Percentiles rank a stretch among this genome's conserved stretches.
phyloP scores from a whole-genome alignment of 257 asterid genomes.

The Linderniella brevidens region DNA sequence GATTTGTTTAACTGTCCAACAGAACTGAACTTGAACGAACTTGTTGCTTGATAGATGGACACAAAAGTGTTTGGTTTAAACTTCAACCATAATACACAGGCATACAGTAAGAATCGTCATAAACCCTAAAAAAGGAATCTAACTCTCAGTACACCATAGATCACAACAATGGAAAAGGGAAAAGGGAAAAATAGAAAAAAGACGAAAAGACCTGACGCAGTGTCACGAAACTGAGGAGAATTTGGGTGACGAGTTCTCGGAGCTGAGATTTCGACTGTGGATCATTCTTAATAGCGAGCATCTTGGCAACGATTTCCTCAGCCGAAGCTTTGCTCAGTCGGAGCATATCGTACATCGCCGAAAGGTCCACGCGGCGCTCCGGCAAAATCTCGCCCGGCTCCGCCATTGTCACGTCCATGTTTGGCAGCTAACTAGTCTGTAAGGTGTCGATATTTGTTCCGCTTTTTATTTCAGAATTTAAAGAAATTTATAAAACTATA shows the following conservation, averaged over 20 bases:
- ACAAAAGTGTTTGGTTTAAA: too few species aligned
- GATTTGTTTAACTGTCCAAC: too few species aligned
- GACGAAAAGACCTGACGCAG: conserved; percentile 61
- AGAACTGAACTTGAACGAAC: too few species aligned
- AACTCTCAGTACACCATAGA: too few species aligned
- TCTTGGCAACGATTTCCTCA: conserved; percentile 59
- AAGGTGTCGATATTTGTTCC: too few species aligned
- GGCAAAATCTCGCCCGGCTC: conserved; percentile 90
- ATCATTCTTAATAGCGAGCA: conserved; percentile 56
- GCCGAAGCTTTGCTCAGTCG: conserved; percentile 47
- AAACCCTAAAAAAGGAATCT: too few species aligned
- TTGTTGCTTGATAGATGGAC: too few species aligned
- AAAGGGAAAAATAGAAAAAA: neutral
- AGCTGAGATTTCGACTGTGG: conserved; percentile 44
- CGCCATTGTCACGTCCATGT: conserved; percentile 51
- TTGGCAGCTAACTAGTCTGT: neutral
- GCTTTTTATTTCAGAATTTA: too few species aligned
- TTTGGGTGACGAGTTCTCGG: conserved; percentile 62
- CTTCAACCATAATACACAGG: too few species aligned
- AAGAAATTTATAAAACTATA: too few species aligned
- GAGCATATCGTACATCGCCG: conserved; percentile 51
- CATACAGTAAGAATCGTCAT: too few species aligned
- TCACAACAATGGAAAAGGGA: neutral
- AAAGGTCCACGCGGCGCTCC: conserved; percentile 66
- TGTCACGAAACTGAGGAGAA: conserved; percentile 63